Percentiles rank a stretch among this genome's conserved stretches.
Evolutionary conservation across 192 early-diverging fungal genomes (phyloP).

Genomic region (Coemansia sp.): DNA sequence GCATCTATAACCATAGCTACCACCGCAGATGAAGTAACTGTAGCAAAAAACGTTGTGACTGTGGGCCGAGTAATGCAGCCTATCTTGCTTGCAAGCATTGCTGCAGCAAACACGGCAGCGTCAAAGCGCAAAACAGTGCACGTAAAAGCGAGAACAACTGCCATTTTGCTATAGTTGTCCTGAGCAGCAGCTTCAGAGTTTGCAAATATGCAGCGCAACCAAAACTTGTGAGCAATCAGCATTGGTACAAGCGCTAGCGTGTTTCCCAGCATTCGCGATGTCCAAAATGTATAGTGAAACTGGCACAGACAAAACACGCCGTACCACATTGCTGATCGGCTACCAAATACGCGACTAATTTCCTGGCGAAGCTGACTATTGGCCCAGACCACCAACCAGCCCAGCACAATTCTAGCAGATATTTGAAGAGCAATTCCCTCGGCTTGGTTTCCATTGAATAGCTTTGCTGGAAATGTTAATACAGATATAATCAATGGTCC

Average conservation of each 20-base stretch:
- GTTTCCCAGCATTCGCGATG: conserved; percentile 83
- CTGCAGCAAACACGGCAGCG: conserved; percentile 50
- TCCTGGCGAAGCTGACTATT: conserved; percentile 58
- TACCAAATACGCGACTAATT: conserved; percentile 61
- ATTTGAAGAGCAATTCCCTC: conserved; percentile 32
- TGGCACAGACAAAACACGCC: conserved; percentile 64
- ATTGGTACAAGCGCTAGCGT: conserved; percentile 76
- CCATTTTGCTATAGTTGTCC: conserved; percentile 22
- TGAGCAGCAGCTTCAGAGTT: not conserved
- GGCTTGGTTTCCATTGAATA: not conserved
- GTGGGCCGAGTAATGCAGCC: conserved; percentile 22
- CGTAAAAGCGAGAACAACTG: conserved; percentile 39
- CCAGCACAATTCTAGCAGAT: conserved; percentile 47
- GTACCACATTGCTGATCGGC: conserved; percentile 32
- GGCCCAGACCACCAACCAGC: conserved; percentile 54
- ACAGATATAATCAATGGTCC: conserved; percentile 70
- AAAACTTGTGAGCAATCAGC: conserved; percentile 54
- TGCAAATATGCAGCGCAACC: conserved; percentile 34
- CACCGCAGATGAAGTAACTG: conserved; percentile 16
- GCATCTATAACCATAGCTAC: conserved; percentile 61
- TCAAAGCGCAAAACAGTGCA: conserved; percentile 64
- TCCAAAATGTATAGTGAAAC: conserved; percentile 92
- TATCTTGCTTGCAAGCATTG: conserved; percentile 45
- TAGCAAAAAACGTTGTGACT: not conserved
- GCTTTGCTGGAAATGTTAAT: conserved; percentile 38